Conservation (phyloP, 176 grass and related monocot species). For the Avena atlantica region DNA sequence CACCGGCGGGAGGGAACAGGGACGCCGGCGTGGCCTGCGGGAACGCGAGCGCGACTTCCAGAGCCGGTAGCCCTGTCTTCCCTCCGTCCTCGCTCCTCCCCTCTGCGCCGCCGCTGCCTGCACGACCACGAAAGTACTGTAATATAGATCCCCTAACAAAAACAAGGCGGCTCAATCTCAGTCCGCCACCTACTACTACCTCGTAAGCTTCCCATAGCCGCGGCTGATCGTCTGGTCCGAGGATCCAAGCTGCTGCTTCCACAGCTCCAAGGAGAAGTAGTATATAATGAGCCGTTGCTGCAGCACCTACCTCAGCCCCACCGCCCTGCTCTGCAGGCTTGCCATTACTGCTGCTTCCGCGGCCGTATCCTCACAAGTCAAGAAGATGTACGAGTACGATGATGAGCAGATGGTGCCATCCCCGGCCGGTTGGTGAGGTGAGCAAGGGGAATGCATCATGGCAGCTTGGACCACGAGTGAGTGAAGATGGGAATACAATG, state of each 20-base stretch:
- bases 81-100: background rate
- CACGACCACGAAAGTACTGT: background rate
- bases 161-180: background rate
- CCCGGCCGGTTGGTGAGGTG: no score
- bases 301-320: background rate
- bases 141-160: background rate
- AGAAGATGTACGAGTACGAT: no score
- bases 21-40: conserved; percentile 75
- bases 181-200: background rate
- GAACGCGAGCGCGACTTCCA: conserved; percentile 64
- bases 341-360: background rate
- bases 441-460: no score
- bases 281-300: background rate
- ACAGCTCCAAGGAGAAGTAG: background rate
- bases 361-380: background rate
- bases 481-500: no score
- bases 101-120: background rate
- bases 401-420: background rate
- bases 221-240: no score
- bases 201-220: conserved; percentile 30
- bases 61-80: conserved; percentile 60
- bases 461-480: no score
- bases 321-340: background rate
- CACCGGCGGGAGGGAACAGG: conserved; percentile 64
- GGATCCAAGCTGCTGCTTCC: no score